Conservation (phyloP, 2,329 filamentous ascomycete species). For the Onygenales sp. region DNA sequence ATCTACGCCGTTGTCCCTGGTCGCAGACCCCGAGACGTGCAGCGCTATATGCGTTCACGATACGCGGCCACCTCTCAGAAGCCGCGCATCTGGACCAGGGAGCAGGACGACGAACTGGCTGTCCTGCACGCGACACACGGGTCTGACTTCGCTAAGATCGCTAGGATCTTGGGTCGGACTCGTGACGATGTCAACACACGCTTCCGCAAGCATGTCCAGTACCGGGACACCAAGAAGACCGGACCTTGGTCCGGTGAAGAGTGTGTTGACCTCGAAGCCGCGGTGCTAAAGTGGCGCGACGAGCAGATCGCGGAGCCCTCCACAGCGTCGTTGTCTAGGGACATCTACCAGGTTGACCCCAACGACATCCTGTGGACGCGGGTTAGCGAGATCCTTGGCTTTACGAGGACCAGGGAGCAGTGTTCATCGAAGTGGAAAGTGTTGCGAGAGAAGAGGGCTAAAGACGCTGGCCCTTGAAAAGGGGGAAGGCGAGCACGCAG, state of each 20-base stretch:
- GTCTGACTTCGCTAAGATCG: constrained; percentile 28
- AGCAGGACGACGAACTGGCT: constrained; percentile 33
- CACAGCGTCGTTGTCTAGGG: constrained; percentile 8
- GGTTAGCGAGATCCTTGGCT: constrained; percentile 15
- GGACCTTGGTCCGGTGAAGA: constrained; percentile 31
- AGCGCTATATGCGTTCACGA: constrained; percentile 34
- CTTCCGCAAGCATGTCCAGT: constrained; percentile 33
- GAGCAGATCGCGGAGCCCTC: constrained; percentile 15
- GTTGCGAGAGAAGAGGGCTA: constrained; percentile 6
- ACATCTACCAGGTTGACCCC: constrained; percentile 18
- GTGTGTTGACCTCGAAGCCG: constrained; percentile 17
- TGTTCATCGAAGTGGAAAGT: constrained; percentile 16
- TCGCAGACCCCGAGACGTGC: constrained; percentile 28
- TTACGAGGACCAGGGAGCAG: constrained; percentile 13
- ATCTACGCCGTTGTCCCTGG: constrained; percentile 27
- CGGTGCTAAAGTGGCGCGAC: constrained; percentile 18
- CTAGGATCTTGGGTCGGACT: constrained; percentile 27
- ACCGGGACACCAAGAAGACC: constrained; percentile 24
- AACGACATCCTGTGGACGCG: constrained; percentile 9
- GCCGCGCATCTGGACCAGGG: constrained; percentile 28
- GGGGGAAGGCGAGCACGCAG: too few relatives aligned
- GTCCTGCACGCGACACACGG: constrained; percentile 22
- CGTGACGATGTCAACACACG: constrained; percentile 34
- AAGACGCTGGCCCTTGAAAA: too few relatives aligned
- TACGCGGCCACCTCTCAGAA: constrained; percentile 30